Percentiles rank a stretch among this genome's conserved stretches.
These are phyloP conservation scores for Podospora australis DNA, from an alignment of 495 filamentous ascomycete genomes.

Conservation along the genomic window DNA sequence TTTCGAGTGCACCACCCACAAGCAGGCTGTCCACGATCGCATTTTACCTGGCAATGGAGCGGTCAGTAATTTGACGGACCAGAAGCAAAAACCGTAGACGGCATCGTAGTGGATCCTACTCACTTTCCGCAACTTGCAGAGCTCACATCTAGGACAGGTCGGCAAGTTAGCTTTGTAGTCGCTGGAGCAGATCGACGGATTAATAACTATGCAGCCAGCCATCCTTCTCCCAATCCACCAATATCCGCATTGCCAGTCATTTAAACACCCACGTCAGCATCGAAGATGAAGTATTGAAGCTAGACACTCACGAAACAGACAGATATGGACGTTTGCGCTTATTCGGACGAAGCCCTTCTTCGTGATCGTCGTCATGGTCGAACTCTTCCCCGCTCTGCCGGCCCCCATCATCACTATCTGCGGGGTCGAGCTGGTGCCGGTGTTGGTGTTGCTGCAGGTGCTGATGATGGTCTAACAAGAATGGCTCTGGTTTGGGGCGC, in stretches of 20 bases:
- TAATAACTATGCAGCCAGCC: too few species aligned
- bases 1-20: conserved; percentile 88
- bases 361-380: conserved; percentile 36
- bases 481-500: conserved; percentile 10
- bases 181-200: neutral
- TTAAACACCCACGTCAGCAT: neutral
- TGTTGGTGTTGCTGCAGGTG: conserved; percentile 6
- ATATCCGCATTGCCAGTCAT: too few species aligned
- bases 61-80: too few species aligned
- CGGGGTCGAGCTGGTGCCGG: conserved; percentile 12
- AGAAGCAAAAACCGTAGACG: neutral
- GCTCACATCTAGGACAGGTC: conserved; percentile 53
- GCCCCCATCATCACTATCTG: conserved; percentile 23
- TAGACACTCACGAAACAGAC: conserved; percentile 51
- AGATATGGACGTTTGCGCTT: conserved; percentile 54
- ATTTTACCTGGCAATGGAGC: conserved; percentile 54
- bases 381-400: conserved; percentile 36
- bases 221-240: too few species aligned
- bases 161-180: neutral
- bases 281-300: neutral
- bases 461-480: conserved; percentile 9
- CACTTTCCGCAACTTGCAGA: conserved; percentile 79
- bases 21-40: conserved; percentile 72
- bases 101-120: conserved; percentile 4
- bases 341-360: conserved; percentile 34